These are phyloP conservation scores for Nothophaeocryptopus gaeumannii DNA, from an alignment of 2,329 filamentous ascomycete species.

Conservation along the genomic window DNA sequence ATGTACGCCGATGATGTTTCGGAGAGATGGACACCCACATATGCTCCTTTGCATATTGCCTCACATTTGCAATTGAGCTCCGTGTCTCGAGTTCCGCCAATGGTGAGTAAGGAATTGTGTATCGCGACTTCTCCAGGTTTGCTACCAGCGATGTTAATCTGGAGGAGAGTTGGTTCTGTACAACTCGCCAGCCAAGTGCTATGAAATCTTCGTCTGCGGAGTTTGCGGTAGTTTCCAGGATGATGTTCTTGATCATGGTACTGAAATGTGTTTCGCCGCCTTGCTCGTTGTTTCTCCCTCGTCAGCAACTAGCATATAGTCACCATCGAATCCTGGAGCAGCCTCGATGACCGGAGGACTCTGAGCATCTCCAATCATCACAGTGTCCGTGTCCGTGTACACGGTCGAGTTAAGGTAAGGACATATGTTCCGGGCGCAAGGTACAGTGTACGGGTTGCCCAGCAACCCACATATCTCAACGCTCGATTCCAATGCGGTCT, in stretches of 20 bases:
- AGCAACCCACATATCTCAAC: slow-evolving; percentile 12
- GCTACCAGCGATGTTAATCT: slow-evolving; percentile 50
- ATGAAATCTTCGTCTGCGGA: slow-evolving; percentile 8
- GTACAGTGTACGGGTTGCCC: slow-evolving; percentile 54
- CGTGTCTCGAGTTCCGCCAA: slow-evolving; percentile 34
- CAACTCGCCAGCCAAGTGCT: slow-evolving; percentile 26
- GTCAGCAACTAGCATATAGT: slow-evolving; percentile 21
- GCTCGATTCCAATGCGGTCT: too few relatives aligned
- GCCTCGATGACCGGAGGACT: slow-evolving; percentile 63
- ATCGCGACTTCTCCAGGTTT: slow-evolving; percentile 49
- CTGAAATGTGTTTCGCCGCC: slow-evolving; percentile 15
- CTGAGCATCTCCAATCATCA: slow-evolving; percentile 76
- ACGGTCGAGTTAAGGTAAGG: slow-evolving; percentile 68
- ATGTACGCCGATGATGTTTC: slow-evolving; percentile 47
- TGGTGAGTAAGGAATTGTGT: slow-evolving; percentile 32
- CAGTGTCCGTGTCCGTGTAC: slow-evolving; percentile 83
- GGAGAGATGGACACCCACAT: slow-evolving; percentile 47
- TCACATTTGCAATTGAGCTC: slow-evolving; percentile 39
- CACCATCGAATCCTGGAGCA: slow-evolving; percentile 39
- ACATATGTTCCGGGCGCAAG: slow-evolving; percentile 37
- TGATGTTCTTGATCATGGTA: slow-evolving; percentile 20
- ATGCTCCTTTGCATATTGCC: slow-evolving; percentile 25
- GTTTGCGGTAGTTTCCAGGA: slow-evolving; percentile 25
- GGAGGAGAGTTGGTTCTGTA: slow-evolving; percentile 40
- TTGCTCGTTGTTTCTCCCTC: slow-evolving; percentile 6